Evolutionary conservation across 768 basidiomycete genomes (phyloP).

Genomic region (Pleurotus cornucopiae): DNA sequence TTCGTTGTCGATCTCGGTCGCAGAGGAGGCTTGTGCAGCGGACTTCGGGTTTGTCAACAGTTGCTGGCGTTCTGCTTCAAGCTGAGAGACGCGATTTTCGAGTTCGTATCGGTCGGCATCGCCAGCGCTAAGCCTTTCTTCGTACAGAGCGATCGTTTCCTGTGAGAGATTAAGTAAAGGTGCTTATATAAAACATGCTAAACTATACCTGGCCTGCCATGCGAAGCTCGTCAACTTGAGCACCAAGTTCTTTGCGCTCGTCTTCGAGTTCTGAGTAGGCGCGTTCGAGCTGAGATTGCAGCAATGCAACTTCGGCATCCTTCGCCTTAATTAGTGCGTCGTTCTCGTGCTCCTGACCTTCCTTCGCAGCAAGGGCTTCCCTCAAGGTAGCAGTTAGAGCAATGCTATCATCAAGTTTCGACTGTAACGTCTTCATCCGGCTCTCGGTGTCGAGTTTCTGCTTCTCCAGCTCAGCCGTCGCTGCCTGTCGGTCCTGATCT

Average conservation of each 20-base stretch:
- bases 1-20: slow-evolving; percentile 93
- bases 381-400: slow-evolving; percentile 44
- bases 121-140: slow-evolving; percentile 73
- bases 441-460: slow-evolving; percentile 40
- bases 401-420: slow-evolving; percentile 34
- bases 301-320: slow-evolving; percentile 52
- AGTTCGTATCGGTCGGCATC: slow-evolving; percentile 76
- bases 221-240: slow-evolving; percentile 80
- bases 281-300: slow-evolving; percentile 36
- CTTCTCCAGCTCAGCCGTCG: slow-evolving; percentile 39
- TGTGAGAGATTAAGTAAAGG: slow-evolving; percentile 21
- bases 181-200: slow-evolving; percentile 2
- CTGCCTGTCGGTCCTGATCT: slow-evolving; percentile 42
- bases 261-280: slow-evolving; percentile 30
- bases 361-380: slow-evolving; percentile 47
- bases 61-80: slow-evolving; percentile 40
- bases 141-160: slow-evolving; percentile 95
- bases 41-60: slow-evolving; percentile 10
- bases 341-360: slow-evolving; percentile 44
- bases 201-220: slow-evolving; percentile 77
- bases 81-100: slow-evolving; percentile 54
- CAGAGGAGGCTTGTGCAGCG: slow-evolving; percentile 40
- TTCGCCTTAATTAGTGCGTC: slow-evolving; percentile 50
- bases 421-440: slow-evolving; percentile 25
- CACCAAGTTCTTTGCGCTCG: slow-evolving; percentile 64